Base-by-base conservation (phyloP, 1,139 yeast genomes). In the Pichia inconspicua region DNA sequence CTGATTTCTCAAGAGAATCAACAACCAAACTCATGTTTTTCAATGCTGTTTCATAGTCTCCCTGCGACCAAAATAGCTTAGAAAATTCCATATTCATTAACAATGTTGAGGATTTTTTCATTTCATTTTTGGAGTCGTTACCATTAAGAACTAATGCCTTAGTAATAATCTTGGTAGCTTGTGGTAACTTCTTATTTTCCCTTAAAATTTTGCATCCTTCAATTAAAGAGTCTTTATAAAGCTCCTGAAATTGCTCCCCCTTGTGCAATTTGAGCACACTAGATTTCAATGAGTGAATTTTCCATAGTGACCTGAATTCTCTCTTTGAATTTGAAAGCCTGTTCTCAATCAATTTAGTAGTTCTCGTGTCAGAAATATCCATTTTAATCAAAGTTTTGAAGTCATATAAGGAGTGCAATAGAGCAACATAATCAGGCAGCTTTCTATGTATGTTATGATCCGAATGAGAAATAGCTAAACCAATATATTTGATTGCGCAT, bases 1-100 rank as follows among this genome's bases (percentile, higher is more conserved):
- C 48, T 2, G 52, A 54, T 2, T 46, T 44, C 9, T 48, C 46
- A n/a, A 50, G 40, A 28, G 58, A 49, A 15, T 54, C 51, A 27
- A 66, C 56, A 48, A 78, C 65, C 55, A 76, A 73, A 53, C 76
- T 64, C 44, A 90, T 69, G 10, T 80, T 73, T 47, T 84, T 80
- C 40, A 92, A 74, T 0, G 98, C 98, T 57, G 89, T 84, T 19
- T 92, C 78, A 54, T 82, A 89, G 53, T 88, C 94, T 1, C 95
- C 96, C 61, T 87, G 89, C 1, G 81, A 83, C 97, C 98, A 92
- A 44, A 89, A 66, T 9, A 94, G 72, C 50, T 86, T 82, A 0
- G 97, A 87, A 63, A 86, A 85, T 62, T 89, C 96, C 39, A 84
- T 71, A 51, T 80, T 82, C 1, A 94, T 88, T 25, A 73, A 70